Conservation (phyloP, 2,329 filamentous ascomycete genomes). For the Xylaria sp. region DNA sequence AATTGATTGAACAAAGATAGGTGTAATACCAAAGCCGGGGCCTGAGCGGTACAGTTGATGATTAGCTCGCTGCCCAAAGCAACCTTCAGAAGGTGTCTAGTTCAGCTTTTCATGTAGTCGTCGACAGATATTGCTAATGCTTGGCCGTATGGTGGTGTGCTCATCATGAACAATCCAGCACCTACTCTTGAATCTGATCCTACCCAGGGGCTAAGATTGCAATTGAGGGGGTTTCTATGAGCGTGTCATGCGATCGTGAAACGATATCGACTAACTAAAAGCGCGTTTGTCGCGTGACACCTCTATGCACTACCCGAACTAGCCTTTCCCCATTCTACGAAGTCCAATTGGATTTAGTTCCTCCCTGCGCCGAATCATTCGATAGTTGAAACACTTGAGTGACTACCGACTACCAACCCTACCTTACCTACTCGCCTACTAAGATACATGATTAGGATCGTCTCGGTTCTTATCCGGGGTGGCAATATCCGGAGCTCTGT, state of each 20-base stretch:
- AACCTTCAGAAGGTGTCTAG: conserved; percentile 6
- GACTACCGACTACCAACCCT: no score
- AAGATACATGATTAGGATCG: conserved; percentile 9
- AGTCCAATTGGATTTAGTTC: conserved; percentile 16
- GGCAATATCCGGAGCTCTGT: conserved; percentile 4
- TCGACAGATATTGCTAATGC: conserved; percentile 12
- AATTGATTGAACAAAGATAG: conserved; percentile 17
- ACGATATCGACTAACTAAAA: conserved; percentile 30
- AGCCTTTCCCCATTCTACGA: conserved; percentile 24
- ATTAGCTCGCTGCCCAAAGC: conserved; percentile 25
- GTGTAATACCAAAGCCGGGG: conserved; percentile 17
- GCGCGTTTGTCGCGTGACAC: conserved; percentile 31
- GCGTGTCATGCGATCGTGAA: conserved; percentile 31
- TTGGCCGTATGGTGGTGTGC: conserved; percentile 19
- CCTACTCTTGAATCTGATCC: neutral
- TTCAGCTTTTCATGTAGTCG: conserved; percentile 19
- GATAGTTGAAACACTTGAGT: conserved; percentile 2
- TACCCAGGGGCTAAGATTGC: neutral
- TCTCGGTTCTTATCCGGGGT: neutral
- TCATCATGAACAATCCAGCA: conserved; percentile 14
- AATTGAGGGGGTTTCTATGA: conserved; percentile 1
- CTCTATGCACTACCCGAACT: conserved; percentile 24
- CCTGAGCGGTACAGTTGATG: conserved; percentile 17
- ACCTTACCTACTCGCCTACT: no score
- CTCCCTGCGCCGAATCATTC: conserved; percentile 6